Base-by-base conservation (phyloP, 805 yeast species). In the Schwanniomyces occidentalis region DNA sequence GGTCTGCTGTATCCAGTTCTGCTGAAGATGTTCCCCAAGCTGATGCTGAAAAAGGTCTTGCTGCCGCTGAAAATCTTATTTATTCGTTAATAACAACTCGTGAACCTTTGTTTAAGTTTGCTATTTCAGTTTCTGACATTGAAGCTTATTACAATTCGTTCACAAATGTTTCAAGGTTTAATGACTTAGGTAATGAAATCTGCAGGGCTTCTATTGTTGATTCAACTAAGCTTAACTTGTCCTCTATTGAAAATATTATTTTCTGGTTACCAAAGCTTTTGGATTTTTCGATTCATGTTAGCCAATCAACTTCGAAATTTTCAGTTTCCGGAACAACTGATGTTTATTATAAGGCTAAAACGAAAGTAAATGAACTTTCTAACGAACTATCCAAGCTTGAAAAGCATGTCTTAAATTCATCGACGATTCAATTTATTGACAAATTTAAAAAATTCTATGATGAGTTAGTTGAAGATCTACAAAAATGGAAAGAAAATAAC, bases 41-140 rank as follows among this genome's bases (percentile, higher is more conserved):
- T 2, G 95, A 85, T 52, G 74, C 85, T 19, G 84, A 79, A 41
- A 82, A 81, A 45, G 95, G 89, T 24, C 65, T 88, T 48, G 88
- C 89, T 6, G 79, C 80, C 6, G 65, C 79, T 2, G 97, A 91
- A 49, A 82, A 87, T 54, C 54, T 87, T 32, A 55, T 89, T 3
- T 75, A 72, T 38, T 63, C 76, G 2, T 57, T 89, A 42, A 64
- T 84, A 12, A 69, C 75, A 2, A 63, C 71, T 16, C 71, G 87
- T 45, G 58, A 63, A 10, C 75, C 82, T 1, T 44, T 83, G 20
- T 41, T 49, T 2, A 55, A 58, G n/a, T 52, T 69, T 28, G 45
- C 62, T 2, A 35, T 17, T 2, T 46, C 55, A 8, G 40, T 54
- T 8, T 32, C 44, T 1, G 30, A 38, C 4, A 20, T 58, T 19